phyloP scores from a whole-genome alignment of 2,329 filamentous ascomycete species.

The Raffaelea arxii region DNA sequence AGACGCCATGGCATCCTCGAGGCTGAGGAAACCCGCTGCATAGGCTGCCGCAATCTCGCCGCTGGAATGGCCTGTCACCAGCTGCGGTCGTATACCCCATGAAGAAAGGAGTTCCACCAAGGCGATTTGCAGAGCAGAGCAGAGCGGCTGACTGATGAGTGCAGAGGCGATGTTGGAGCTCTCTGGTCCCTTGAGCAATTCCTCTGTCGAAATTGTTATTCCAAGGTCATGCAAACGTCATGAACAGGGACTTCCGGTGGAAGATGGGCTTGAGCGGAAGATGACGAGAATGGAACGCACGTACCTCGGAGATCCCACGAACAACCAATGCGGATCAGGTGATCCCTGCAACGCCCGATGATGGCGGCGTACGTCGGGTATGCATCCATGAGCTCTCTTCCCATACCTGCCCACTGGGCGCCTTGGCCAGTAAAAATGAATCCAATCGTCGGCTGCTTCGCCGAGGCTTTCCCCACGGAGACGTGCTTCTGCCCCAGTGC shows the following conservation, averaged over 20 bases:
- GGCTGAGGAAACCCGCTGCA: constrained; percentile 11
- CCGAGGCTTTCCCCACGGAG: constrained; percentile 25
- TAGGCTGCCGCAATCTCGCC: constrained; percentile 19
- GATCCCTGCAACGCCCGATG: too few relatives aligned
- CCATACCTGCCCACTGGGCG: constrained; percentile 19
- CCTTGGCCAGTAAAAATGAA: constrained; percentile 28
- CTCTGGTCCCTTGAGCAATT: constrained; percentile 19
- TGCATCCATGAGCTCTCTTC: constrained; percentile 17
- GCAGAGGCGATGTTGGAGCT: constrained; percentile 8
- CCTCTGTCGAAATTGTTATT: too few relatives aligned
- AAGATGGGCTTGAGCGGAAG: too few relatives aligned
- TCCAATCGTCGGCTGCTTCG: constrained; percentile 25
- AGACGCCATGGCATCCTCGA: constrained; percentile 10
- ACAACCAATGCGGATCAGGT: too few relatives aligned
- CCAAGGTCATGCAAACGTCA: too few relatives aligned
- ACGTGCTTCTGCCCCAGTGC: constrained; percentile 22
- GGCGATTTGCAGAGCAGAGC: constrained; percentile 25
- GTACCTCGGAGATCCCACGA: too few relatives aligned
- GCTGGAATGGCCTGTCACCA: constrained; percentile 15
- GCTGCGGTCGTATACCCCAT: constrained; percentile 11
- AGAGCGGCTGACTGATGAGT: constrained; percentile 20
- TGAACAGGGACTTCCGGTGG: too few relatives aligned
- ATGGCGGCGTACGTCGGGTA: too few relatives aligned
- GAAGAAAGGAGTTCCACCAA: constrained; percentile 20
- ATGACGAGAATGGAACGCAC: too few relatives aligned